A percentile compares a stretch with the other conserved stretches of the same genome.
Conservation (phyloP, 2,329 filamentous ascomycete genomes). For the Calonectria pseudoreteaudii region DNA sequence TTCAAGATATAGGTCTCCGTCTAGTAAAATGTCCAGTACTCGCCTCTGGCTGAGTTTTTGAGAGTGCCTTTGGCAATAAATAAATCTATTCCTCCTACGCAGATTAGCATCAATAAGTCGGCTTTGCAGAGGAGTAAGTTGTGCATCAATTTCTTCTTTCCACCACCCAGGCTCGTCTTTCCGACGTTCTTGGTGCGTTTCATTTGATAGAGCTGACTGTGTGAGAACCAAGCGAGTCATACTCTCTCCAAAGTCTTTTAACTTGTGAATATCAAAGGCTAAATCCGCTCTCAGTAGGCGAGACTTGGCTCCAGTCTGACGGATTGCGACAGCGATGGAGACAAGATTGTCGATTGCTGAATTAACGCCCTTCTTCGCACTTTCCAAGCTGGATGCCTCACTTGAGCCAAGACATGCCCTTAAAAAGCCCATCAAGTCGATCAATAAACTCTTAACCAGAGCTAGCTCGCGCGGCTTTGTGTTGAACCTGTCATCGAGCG, state of each 20-base stretch:
- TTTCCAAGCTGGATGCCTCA: background rate
- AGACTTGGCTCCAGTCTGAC: constrained; percentile 11
- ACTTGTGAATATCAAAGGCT: background rate
- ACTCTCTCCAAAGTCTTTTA: background rate
- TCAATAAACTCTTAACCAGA: constrained; percentile 10
- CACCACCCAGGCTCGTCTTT: background rate
- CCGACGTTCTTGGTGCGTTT: background rate
- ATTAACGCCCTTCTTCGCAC: constrained; percentile 14
- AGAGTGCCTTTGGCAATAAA: constrained; percentile 13
- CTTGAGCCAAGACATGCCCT: background rate
- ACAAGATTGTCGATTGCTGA: constrained; percentile 18
- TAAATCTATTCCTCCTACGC: constrained; percentile 1
- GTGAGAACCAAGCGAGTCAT: background rate
- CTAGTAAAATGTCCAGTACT: background rate
- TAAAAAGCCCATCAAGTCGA: background rate
- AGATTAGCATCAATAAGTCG: constrained; percentile 18
- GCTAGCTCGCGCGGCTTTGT: constrained; percentile 10
- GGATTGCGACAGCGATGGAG: constrained; percentile 14
- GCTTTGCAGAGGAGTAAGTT: background rate
- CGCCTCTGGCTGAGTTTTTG: background rate
- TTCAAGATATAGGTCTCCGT: background rate
- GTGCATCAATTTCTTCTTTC: background rate
- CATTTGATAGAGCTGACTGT: background rate
- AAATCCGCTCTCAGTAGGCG: constrained; percentile 8
- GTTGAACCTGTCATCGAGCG: constrained; percentile 12